phyloP scores from a whole-genome alignment of 2,329 filamentous ascomycete species.

The Dothiorella sarmentorum region DNA sequence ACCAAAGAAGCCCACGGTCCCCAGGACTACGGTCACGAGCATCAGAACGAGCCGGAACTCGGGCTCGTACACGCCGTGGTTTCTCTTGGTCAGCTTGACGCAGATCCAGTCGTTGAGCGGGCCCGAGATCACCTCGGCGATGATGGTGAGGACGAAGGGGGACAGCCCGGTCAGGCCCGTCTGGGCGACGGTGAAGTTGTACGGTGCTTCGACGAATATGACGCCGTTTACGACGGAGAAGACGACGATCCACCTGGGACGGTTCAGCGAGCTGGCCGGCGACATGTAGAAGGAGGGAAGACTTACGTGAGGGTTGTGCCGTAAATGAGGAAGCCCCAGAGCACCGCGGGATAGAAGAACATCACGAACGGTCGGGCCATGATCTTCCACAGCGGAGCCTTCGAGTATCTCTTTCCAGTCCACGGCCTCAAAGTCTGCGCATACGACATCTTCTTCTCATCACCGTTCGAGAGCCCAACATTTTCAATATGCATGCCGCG shows the following conservation, averaged over 20 bases:
- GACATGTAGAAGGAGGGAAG: not conserved
- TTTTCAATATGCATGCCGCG: slow-evolving; percentile 1
- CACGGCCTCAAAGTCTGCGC: slow-evolving; percentile 27
- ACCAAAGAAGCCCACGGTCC: slow-evolving; percentile 36
- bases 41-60: slow-evolving; percentile 27
- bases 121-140: slow-evolving; percentile 46
- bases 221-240: slow-evolving; percentile 49
- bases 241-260: slow-evolving; percentile 38
- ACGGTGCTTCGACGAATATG: slow-evolving; percentile 33
- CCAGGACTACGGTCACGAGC: slow-evolving; percentile 34
- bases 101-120: slow-evolving; percentile 45
- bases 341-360: slow-evolving; percentile 37
- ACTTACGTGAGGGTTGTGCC: slow-evolving; percentile 36
- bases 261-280: slow-evolving; percentile 18
- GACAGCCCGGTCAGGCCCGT: slow-evolving; percentile 52
- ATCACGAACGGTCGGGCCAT: slow-evolving; percentile 35
- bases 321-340: slow-evolving; percentile 42
- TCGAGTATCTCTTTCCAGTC: slow-evolving; percentile 31
- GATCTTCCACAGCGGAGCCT: slow-evolving; percentile 34
- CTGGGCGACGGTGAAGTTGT: slow-evolving; percentile 48
- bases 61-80: slow-evolving; percentile 30
- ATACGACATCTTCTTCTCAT: slow-evolving; percentile 27
- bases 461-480: not conserved
- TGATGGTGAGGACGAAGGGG: slow-evolving; percentile 47
- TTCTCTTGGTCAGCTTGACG: slow-evolving; percentile 27